Conservation (phyloP, 2,329 filamentous ascomycete genomes). For the Trichophyton rubrum region DNA sequence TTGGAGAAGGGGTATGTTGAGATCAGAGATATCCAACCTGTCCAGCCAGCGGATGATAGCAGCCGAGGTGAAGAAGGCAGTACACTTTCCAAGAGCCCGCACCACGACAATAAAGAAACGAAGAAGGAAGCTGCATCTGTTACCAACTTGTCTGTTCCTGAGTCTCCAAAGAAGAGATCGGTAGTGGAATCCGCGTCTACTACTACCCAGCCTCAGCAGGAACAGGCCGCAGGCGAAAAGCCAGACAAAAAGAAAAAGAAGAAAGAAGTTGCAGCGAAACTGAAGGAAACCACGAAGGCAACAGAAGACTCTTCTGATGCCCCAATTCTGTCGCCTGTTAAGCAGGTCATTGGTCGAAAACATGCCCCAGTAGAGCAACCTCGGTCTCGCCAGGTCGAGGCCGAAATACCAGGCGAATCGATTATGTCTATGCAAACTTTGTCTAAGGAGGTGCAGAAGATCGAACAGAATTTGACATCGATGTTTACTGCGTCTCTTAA, state of each 20-base stretch:
- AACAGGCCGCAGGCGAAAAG: constrained; percentile 39
- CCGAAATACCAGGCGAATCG: background rate
- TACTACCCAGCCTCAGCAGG: constrained; percentile 14
- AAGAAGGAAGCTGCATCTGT: constrained; percentile 25
- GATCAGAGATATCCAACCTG: constrained; percentile 53
- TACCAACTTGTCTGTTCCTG: constrained; percentile 19
- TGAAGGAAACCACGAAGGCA: constrained; percentile 35
- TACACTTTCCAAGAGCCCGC: constrained; percentile 27
- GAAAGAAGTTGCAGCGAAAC: constrained; percentile 33
- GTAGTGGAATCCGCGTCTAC: constrained; percentile 19
- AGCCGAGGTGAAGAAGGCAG: constrained; percentile 32
- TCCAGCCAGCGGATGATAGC: constrained; percentile 36
- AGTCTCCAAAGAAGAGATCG: constrained; percentile 33
- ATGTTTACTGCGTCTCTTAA: constrained; percentile 38
- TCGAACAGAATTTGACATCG: constrained; percentile 36
- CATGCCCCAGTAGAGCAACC: background rate
- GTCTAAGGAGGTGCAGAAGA: constrained; percentile 47
- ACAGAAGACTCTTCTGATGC: constrained; percentile 1
- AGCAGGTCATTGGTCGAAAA: background rate
- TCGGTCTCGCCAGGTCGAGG: background rate
- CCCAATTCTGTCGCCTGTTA: constrained; percentile 1
- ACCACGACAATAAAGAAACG: background rate
- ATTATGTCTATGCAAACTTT: constrained; percentile 42
- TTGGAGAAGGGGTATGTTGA: constrained; percentile 60
- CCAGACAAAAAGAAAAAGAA: constrained; percentile 62